phyloP scores from a whole-genome alignment of 2,329 filamentous ascomycete species.

The Penicillium sp. region DNA sequence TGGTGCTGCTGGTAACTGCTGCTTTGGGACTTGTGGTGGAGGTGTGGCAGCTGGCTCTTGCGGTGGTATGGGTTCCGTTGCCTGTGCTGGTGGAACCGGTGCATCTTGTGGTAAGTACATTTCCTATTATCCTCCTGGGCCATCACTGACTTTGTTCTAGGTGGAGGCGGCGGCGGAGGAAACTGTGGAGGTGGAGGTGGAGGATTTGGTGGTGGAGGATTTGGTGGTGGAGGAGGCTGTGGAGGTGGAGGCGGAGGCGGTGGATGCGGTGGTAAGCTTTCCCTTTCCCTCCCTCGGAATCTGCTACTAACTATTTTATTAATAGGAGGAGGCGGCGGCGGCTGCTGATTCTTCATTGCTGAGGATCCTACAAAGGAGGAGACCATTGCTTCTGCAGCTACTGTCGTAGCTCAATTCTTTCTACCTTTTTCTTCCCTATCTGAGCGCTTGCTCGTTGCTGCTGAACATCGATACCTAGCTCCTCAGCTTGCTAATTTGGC shows the following conservation, averaged over 20 bases:
- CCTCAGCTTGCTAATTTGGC: background rate
- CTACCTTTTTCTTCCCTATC: background rate
- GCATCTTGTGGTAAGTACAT: slow-evolving; percentile 33
- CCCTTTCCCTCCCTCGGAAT: background rate
- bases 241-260: slow-evolving; percentile 4
- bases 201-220: slow-evolving; percentile 16
- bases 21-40: slow-evolving; percentile 41
- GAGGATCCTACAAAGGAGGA: background rate
- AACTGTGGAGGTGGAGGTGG: slow-evolving; percentile 22
- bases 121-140: background rate
- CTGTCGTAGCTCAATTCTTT: background rate
- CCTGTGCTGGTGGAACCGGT: slow-evolving; percentile 24
- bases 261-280: slow-evolving; percentile 10
- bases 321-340: background rate
- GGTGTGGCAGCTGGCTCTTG: slow-evolving; percentile 45
- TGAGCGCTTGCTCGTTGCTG: background rate
- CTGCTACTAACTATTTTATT: background rate
- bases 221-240: slow-evolving; percentile 23
- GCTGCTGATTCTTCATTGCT: background rate
- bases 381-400: background rate
- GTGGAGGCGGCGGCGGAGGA: slow-evolving; percentile 5
- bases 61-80: slow-evolving; percentile 38
- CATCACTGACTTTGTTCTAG: slow-evolving; percentile 1
- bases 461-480: background rate
- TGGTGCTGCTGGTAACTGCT: slow-evolving; percentile 47